A percentile compares a stretch with the other conserved stretches of the same genome.
phyloP scores from a whole-genome alignment of 2,329 filamentous ascomycete genomes.

The Fusarium protoensiforme region DNA sequence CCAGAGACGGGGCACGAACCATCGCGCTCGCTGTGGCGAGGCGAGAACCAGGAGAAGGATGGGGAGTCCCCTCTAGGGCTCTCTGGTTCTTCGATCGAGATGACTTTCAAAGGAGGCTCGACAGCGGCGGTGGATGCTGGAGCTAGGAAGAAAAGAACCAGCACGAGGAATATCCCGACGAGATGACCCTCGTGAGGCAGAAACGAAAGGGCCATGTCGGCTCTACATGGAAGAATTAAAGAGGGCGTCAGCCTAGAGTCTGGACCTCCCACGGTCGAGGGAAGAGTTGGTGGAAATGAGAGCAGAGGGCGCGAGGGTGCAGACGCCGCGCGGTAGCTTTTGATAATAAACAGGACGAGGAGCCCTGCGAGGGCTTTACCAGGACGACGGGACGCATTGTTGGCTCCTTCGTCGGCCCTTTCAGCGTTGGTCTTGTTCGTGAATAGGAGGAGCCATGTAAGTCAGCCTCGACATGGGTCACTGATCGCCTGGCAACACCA shows the following conservation, averaged over 20 bases:
- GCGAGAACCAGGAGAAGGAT: conserved; percentile 11
- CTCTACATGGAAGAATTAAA: conserved; percentile 32
- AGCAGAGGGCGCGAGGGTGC: conserved; percentile 18
- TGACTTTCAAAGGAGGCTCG: conserved; percentile 28
- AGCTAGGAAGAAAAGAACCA: conserved; percentile 34
- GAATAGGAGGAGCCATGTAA: conserved; percentile 24
- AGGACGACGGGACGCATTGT: conserved; percentile 22
- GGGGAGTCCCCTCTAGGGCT: conserved; percentile 5
- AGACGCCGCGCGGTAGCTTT: conserved; percentile 33
- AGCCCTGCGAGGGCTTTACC: conserved; percentile 6
- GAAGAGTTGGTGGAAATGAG: conserved; percentile 23
- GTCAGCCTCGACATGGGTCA: conserved; percentile 28
- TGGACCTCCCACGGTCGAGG: conserved; percentile 3
- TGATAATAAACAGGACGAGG: conserved; percentile 35
- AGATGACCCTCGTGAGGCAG: conserved; percentile 32
- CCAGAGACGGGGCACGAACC: conserved; percentile 32
- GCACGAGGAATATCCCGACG: conserved; percentile 30
- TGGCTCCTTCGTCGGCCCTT: conserved; percentile 21
- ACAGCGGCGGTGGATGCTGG: conserved; percentile 27
- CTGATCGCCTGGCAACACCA: conserved; percentile 39
- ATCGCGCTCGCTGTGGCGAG: conserved; percentile 24
- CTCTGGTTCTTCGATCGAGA: conserved; percentile 15
- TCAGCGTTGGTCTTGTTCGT: conserved; percentile 37
- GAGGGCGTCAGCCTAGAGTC: conserved; percentile 5
- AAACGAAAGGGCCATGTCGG: conserved; percentile 34